Evolutionary conservation across 2,329 filamentous ascomycete species (phyloP).

Genomic region (Fusarium odoratissimum): DNA sequence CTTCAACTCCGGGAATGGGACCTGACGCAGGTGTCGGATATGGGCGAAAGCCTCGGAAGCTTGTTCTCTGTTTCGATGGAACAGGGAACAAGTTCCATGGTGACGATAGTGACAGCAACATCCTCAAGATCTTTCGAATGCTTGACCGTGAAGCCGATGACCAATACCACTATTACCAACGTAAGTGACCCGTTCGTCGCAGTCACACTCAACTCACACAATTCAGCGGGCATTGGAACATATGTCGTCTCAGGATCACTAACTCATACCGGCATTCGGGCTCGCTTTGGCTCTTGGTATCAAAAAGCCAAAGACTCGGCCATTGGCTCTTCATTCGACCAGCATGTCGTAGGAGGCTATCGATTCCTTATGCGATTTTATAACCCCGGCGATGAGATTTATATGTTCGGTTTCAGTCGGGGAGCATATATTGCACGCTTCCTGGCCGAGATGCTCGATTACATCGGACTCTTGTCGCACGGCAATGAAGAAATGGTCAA

Average conservation of each 20-base stretch:
- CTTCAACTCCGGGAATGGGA: conserved; percentile 38
- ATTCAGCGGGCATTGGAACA: conserved; percentile 74
- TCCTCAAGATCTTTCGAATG: conserved; percentile 78
- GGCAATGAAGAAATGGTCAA: conserved; percentile 88
- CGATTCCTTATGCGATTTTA: conserved; percentile 83
- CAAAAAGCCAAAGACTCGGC: conserved; percentile 82
- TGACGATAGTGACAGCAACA: conserved; percentile 72
- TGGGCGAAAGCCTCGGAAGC: conserved; percentile 53
- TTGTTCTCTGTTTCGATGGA: conserved; percentile 72
- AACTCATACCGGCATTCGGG: conserved; percentile 65
- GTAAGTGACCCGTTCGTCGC: conserved; percentile 50
- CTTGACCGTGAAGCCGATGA: conserved; percentile 71
- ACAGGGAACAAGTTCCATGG: conserved; percentile 73
- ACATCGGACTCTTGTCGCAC: conserved; percentile 80
- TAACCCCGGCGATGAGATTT: conserved; percentile 71
- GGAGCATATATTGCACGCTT: conserved; percentile 81
- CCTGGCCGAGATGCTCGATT: conserved; percentile 85
- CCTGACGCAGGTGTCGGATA: conserved; percentile 22
- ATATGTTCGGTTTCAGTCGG: conserved; percentile 79
- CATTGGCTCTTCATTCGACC: conserved; percentile 81
- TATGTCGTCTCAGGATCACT: conserved; percentile 73
- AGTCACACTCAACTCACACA: neutral
- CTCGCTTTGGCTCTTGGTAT: conserved; percentile 74
- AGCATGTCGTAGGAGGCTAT: conserved; percentile 87
- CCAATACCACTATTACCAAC: conserved; percentile 74